A percentile compares a stretch with the other conserved stretches of the same genome.
Conservation (phyloP, 2,329 filamentous ascomycete species). For the Ascochyta rabiei region DNA sequence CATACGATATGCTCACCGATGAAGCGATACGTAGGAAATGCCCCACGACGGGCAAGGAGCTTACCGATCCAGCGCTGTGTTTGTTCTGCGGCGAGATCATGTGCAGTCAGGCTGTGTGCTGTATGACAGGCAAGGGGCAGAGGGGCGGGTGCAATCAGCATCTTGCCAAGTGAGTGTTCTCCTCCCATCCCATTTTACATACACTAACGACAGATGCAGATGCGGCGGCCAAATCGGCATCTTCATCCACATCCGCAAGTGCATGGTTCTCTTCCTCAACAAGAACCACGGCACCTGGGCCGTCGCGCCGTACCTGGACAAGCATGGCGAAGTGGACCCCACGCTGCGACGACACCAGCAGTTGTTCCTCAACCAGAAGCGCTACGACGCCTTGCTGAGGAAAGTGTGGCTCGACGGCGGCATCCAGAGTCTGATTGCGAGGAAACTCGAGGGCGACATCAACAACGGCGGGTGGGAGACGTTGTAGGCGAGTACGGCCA, state of each 20-base stretch:
- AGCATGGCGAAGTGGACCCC: slow-evolving; percentile 94
- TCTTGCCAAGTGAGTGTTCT: slow-evolving; percentile 72
- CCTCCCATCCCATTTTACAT: background rate
- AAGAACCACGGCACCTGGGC: slow-evolving; percentile 81
- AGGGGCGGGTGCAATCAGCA: slow-evolving; percentile 79
- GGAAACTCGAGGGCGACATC: slow-evolving; percentile 91
- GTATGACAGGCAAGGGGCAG: slow-evolving; percentile 66
- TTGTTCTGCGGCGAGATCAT: slow-evolving; percentile 97
- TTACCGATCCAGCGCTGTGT: slow-evolving; percentile 89
- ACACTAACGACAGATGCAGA: slow-evolving; percentile 53
- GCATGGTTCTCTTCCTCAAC: slow-evolving; percentile 87
- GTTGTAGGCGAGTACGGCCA: slow-evolving; percentile 35
- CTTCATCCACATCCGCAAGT: slow-evolving; percentile 97
- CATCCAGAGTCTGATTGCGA: slow-evolving; percentile 85
- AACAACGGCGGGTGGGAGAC: slow-evolving; percentile 98
- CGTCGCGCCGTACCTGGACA: slow-evolving; percentile 90
- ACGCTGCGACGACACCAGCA: slow-evolving; percentile 84
- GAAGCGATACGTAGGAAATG: slow-evolving; percentile 84
- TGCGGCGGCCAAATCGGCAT: slow-evolving; percentile 90
- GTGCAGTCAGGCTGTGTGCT: slow-evolving; percentile 93
- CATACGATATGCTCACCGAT: slow-evolving; percentile 91
- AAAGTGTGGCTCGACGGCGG: slow-evolving; percentile 86
- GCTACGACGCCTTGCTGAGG: slow-evolving; percentile 87
- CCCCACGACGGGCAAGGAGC: slow-evolving; percentile 87
- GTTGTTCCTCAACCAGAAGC: slow-evolving; percentile 88